Percentiles rank a stretch among this genome's conserved stretches.
These are phyloP conservation scores for Arctium lappa DNA, from an alignment of 129 eudicot genomes.

Conservation along the genomic window DNA sequence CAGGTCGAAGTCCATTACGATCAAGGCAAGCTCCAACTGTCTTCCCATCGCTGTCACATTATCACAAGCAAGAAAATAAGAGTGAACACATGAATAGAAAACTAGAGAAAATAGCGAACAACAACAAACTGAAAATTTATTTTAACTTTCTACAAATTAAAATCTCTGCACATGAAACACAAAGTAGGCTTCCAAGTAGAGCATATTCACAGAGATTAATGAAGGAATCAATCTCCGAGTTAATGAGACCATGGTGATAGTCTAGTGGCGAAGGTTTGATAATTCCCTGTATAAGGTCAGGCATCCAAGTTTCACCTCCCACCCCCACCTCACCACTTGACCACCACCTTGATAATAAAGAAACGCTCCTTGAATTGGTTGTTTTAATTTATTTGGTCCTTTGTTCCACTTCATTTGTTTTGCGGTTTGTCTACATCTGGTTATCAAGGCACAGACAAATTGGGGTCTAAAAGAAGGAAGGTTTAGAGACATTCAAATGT, in stretches of 20 bases:
- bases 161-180: too few relatives aligned
- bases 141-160: background rate
- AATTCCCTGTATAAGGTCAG: too few relatives aligned
- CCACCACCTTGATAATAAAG: too few relatives aligned
- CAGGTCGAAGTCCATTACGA: constrained; percentile 99
- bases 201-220: too few relatives aligned
- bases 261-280: too few relatives aligned
- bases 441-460: background rate
- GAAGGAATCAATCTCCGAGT: too few relatives aligned
- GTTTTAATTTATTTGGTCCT: background rate
- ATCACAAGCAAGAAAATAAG: background rate
- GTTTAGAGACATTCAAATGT: background rate
- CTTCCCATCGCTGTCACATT: constrained; percentile 76
- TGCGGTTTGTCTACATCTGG: background rate
- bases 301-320: too few relatives aligned
- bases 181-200: too few relatives aligned
- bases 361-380: too few relatives aligned
- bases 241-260: too few relatives aligned
- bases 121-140: background rate
- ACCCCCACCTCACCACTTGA: too few relatives aligned
- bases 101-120: background rate
- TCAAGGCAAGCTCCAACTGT: constrained; percentile 99
- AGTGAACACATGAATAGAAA: background rate
- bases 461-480: background rate
- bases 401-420: background rate